Conservation (phyloP, 371 early-diverging fungal species). For the Mucor velutinosus region DNA sequence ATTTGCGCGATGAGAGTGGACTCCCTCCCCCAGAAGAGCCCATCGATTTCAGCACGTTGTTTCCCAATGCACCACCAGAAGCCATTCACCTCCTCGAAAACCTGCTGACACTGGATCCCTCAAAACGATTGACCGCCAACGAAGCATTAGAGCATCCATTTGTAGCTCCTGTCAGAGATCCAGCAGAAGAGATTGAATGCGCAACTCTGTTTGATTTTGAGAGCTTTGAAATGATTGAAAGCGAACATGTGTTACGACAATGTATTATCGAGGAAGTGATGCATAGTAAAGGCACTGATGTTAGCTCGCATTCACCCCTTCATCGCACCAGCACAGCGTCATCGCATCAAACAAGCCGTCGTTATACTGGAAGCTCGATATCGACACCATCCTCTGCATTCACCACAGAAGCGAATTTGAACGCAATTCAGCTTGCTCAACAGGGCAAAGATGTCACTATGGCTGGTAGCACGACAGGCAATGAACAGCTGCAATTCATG, state of each 20-base stretch:
- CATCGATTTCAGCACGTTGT: constrained; percentile 44
- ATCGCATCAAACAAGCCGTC: constrained; percentile 22
- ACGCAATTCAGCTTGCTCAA: constrained; percentile 39
- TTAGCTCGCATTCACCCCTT: neutral
- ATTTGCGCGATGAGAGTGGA: constrained; percentile 57
- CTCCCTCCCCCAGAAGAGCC: constrained; percentile 47
- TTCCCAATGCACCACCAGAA: constrained; percentile 58
- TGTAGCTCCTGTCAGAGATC: constrained; percentile 62
- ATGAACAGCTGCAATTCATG: constrained; percentile 9
- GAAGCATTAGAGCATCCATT: constrained; percentile 83
- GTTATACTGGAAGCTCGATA: constrained; percentile 48
- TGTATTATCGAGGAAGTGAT: constrained; percentile 46
- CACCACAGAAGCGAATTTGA: constrained; percentile 35
- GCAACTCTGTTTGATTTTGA: constrained; percentile 42
- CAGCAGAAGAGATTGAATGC: constrained; percentile 47
- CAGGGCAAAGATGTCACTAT: constrained; percentile 27
- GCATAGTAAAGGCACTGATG: constrained; percentile 13
- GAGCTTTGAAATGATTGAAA: constrained; percentile 46
- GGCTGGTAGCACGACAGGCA: neutral
- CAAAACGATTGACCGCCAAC: constrained; percentile 76
- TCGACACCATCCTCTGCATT: constrained; percentile 41
- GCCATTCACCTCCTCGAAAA: constrained; percentile 77
- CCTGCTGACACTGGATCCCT: constrained; percentile 87
- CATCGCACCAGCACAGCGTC: neutral
- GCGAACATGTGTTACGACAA: constrained; percentile 38